Evolutionary conservation across 371 early-diverging fungal species (phyloP).

Genomic region (Apophysomyces elegans): DNA sequence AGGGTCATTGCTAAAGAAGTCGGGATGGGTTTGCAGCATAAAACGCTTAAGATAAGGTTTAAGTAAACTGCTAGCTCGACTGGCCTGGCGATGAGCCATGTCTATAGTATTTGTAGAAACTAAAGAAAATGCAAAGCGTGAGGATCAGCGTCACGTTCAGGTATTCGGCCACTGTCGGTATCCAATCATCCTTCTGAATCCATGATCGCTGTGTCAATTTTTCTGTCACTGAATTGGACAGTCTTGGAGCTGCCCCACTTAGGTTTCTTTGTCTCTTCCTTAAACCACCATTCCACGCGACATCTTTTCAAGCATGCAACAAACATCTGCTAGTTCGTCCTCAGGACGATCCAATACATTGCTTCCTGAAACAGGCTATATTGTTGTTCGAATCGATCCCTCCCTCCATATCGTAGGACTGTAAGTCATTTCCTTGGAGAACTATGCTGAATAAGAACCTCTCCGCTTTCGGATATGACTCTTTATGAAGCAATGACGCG

Average conservation of each 20-base stretch:
- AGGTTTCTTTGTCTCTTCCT: constrained; percentile 1
- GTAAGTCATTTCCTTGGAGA: not conserved
- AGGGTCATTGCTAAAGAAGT: constrained; percentile 38
- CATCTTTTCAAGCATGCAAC: constrained; percentile 3
- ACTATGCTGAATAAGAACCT: no score
- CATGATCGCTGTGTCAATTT: no score
- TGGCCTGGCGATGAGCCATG: not conserved
- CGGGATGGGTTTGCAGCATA: constrained; percentile 47
- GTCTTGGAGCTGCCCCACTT: not conserved
- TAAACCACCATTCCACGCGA: not conserved
- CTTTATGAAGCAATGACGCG: not conserved
- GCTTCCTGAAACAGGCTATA: constrained; percentile 1
- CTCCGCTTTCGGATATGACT: no score
- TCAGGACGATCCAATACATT: constrained; percentile 1
- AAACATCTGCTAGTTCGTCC: not conserved
- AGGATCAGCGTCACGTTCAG: not conserved
- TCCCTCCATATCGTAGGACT: not conserved
- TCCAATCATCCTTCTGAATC: no score
- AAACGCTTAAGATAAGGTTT: constrained; percentile 47
- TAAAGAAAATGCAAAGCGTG: not conserved
- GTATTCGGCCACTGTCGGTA: not conserved
- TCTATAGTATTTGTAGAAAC: not conserved
- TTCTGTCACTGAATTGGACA: not conserved
- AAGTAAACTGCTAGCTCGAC: constrained; percentile 18
- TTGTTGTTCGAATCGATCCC: constrained; percentile 9